These are phyloP conservation scores for Exophiala viscosa DNA, from an alignment of 2,329 filamentous ascomycete genomes.

Conservation along the genomic window DNA sequence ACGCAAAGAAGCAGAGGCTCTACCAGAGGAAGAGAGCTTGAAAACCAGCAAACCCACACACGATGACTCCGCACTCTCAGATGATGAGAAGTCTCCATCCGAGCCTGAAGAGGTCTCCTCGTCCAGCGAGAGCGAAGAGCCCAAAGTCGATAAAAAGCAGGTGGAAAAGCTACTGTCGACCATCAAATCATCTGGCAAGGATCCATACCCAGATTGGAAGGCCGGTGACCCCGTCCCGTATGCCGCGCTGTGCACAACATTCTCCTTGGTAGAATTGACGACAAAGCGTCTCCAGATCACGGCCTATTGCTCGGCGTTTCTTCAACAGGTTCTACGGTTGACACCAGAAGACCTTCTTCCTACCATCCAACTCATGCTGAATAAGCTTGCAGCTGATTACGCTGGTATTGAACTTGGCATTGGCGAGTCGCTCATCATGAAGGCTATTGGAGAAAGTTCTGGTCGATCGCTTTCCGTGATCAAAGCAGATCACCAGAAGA, in stretches of 20 bases:
- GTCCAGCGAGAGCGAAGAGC: slow-evolving; percentile 59
- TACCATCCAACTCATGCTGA: slow-evolving; percentile 92
- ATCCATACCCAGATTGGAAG: slow-evolving; percentile 95
- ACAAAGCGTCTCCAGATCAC: slow-evolving; percentile 85
- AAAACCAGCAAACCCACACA: slow-evolving; percentile 29
- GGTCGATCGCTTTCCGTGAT: slow-evolving; percentile 84
- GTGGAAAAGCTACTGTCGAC: slow-evolving; percentile 77
- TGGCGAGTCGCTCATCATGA: slow-evolving; percentile 97
- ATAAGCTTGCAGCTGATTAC: slow-evolving; percentile 95
- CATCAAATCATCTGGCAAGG: slow-evolving; percentile 64
- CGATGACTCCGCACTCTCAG: slow-evolving; percentile 40
- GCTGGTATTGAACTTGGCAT: slow-evolving; percentile 97
- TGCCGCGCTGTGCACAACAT: slow-evolving; percentile 88
- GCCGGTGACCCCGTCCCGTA: slow-evolving; percentile 86
- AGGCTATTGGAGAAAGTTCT: slow-evolving; percentile 91
- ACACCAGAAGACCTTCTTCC: slow-evolving; percentile 84
- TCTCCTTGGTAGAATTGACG: slow-evolving; percentile 91
- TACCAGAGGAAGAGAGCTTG: slow-evolving; percentile 28
- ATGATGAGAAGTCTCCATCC: slow-evolving; percentile 41
- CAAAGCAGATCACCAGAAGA: slow-evolving; percentile 93
- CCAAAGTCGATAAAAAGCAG: slow-evolving; percentile 68
- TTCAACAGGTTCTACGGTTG: slow-evolving; percentile 88
- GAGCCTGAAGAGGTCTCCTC: slow-evolving; percentile 37
- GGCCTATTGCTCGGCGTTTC: slow-evolving; percentile 82
- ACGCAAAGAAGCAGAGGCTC: background rate